Conservation (phyloP, 139 green algal species). For the Medakamo hakoo region DNA sequence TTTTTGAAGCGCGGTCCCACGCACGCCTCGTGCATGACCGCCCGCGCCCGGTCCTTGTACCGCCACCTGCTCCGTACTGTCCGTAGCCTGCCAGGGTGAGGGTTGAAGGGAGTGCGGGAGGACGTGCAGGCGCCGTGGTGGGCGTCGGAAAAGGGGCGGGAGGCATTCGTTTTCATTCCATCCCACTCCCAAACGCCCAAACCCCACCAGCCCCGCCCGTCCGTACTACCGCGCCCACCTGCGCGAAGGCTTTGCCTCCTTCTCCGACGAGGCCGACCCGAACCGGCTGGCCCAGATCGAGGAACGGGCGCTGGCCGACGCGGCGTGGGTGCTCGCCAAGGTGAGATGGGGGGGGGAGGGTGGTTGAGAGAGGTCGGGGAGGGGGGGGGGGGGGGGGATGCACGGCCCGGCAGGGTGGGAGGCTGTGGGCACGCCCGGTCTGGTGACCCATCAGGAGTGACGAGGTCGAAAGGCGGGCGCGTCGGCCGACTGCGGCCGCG, state of each 20-base stretch:
- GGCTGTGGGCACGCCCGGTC: too few relatives aligned
- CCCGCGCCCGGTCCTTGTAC: slow-evolving; percentile 2
- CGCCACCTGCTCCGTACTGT: slow-evolving; percentile 4
- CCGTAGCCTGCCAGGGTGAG: not conserved
- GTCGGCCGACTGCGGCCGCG: too few relatives aligned
- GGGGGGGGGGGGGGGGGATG: too few relatives aligned
- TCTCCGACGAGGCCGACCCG: slow-evolving; percentile 20
- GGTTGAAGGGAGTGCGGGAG: not conserved
- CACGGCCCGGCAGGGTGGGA: too few relatives aligned
- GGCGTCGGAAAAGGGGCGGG: not conserved
- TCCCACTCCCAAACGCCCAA: too few relatives aligned
- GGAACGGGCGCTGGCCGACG: slow-evolving; percentile 13
- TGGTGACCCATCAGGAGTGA: too few relatives aligned
- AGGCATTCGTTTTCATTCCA: not conserved
- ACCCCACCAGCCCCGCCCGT: not conserved
- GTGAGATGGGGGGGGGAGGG: too few relatives aligned
- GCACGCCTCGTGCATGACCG: not conserved
- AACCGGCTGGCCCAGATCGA: slow-evolving; percentile 19
- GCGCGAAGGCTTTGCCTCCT: slow-evolving; percentile 16
- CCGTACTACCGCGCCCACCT: slow-evolving; percentile 19
- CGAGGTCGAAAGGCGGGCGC: too few relatives aligned
- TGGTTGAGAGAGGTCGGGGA: not conserved
- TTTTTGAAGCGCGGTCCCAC: too few relatives aligned
- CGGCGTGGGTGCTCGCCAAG: slow-evolving; percentile 31
- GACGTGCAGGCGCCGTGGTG: too few relatives aligned